Base-by-base conservation (phyloP, 257 asterid species). In the Eucommia ulmoides region DNA sequence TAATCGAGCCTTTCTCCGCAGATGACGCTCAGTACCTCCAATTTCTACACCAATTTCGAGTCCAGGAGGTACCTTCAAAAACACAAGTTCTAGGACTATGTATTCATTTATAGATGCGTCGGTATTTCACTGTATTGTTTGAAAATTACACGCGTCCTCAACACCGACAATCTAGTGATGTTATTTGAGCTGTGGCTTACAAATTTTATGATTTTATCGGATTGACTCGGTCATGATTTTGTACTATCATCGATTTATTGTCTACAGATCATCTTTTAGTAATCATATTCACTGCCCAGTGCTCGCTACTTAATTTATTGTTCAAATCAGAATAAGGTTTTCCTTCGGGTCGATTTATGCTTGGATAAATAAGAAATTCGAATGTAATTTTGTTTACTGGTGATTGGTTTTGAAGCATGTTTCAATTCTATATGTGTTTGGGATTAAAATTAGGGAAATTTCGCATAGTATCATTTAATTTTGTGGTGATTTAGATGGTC, bases 91-190 rank as follows among this genome's bases (percentile, higher is more conserved):
- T 11, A 1, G 1, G 29, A 33, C 58, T 64, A 12, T 19, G 8
- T 19, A 5, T 41, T 41, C 19, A 19, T 3, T 24, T 41, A 48
- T 44, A 46, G 46, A 20, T 19, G 10, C 20, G n/a, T 48, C 17
- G 20, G 20, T 33, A 52, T 55, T 63, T 52, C 46, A 38, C 14
- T 57, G 19, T 7, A 6, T 22, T 19, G 35, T 65, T 24, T 35
- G 60, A 57, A 60, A 56, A 56, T 57, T 51, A 56, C 79, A 76
- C 68, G 70, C 62, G 84, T 64, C 65, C 38, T 51, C 17, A 55
- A 25, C 66, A 22, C 75, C 69, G 67, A 63, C 22, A 11, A 15
- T 63, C 65, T 48, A 42, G 52, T 16, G 66, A 24, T 22, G 46
- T 52, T 52, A 23, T 48, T 65, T 20, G 51, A 56, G 60, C 41